A percentile compares a stretch with the other conserved stretches of the same genome.
Evolutionary conservation across 1,284 basidiomycete species (phyloP).

Genomic region (Boletellus deceptivus): DNA sequence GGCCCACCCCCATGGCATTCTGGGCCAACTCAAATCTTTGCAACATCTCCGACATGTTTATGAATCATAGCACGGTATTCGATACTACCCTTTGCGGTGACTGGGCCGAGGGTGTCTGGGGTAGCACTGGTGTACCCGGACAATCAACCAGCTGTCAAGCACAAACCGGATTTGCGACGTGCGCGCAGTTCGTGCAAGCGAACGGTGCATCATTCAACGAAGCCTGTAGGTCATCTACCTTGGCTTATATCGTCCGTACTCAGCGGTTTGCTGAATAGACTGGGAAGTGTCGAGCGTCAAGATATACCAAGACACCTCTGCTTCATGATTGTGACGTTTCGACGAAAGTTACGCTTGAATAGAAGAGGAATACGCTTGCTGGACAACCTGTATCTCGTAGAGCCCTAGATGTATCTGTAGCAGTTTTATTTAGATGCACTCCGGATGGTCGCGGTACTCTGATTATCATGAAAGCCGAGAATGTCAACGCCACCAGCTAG

Average conservation of each 20-base stretch:
- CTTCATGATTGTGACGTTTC: slow-evolving; percentile 11
- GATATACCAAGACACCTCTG: slow-evolving; percentile 51
- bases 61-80: slow-evolving; percentile 73
- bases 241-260: slow-evolving; percentile 3
- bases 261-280: slow-evolving; percentile 36
- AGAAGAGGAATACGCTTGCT: slow-evolving; percentile 10
- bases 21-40: slow-evolving; percentile 75
- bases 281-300: slow-evolving; percentile 76
- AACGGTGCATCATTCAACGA: slow-evolving; percentile 69
- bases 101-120: slow-evolving; percentile 85
- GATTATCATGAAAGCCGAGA: too few relatives aligned
- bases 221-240: slow-evolving; percentile 63
- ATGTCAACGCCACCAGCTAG: too few relatives aligned
- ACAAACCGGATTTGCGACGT: slow-evolving; percentile 76
- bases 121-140: slow-evolving; percentile 64
- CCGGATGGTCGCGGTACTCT: too few relatives aligned
- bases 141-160: slow-evolving; percentile 81
- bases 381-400: slow-evolving; percentile 20
- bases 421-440: slow-evolving; percentile 12
- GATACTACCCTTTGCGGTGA: slow-evolving; percentile 85
- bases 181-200: slow-evolving; percentile 70
- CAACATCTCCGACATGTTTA: slow-evolving; percentile 74
- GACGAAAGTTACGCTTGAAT: slow-evolving; percentile 13
- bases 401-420: slow-evolving; percentile 20
- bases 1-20: slow-evolving; percentile 73